Evolutionary conservation across 2,329 filamentous ascomycete species (phyloP).

Genomic region (Dactylellina cionopaga): DNA sequence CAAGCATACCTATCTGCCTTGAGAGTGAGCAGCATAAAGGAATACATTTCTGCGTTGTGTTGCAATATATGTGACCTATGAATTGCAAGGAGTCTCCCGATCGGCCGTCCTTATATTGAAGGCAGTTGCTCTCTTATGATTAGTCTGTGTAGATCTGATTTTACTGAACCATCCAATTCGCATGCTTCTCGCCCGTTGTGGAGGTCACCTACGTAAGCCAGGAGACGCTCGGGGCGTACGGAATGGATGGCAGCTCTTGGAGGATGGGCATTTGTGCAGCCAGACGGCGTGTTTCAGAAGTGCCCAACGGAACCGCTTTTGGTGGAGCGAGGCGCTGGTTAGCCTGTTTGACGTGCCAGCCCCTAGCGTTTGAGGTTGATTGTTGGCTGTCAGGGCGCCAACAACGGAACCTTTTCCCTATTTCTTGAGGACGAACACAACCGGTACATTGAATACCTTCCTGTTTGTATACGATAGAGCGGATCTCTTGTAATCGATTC

Average conservation of each 20-base stretch:
- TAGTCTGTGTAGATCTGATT: background rate
- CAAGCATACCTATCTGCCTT: too few species aligned
- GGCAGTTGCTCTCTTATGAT: background rate
- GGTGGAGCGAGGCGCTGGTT: background rate
- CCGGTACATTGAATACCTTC: too few species aligned
- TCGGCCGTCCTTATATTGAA: background rate
- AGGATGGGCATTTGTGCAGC: too few species aligned
- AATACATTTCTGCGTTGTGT: background rate
- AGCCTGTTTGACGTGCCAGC: conserved; percentile 14
- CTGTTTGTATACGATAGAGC: background rate
- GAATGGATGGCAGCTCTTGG: background rate
- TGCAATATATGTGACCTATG: background rate
- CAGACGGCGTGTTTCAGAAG: conserved; percentile 30
- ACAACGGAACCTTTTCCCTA: conserved; percentile 13
- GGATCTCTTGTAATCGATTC: background rate
- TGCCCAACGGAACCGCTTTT: conserved; percentile 17
- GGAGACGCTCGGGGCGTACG: background rate
- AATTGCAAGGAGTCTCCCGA: background rate
- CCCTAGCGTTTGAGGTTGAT: conserved; percentile 42
- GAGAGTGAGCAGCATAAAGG: too few species aligned
- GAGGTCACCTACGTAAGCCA: too few species aligned
- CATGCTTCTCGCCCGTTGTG: too few species aligned
- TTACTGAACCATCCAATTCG: too few species aligned
- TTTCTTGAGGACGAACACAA: background rate
- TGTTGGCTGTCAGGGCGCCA: conserved; percentile 10